phyloP scores from a whole-genome alignment of 75 land plant species.

The Azolla pinnata region DNA sequence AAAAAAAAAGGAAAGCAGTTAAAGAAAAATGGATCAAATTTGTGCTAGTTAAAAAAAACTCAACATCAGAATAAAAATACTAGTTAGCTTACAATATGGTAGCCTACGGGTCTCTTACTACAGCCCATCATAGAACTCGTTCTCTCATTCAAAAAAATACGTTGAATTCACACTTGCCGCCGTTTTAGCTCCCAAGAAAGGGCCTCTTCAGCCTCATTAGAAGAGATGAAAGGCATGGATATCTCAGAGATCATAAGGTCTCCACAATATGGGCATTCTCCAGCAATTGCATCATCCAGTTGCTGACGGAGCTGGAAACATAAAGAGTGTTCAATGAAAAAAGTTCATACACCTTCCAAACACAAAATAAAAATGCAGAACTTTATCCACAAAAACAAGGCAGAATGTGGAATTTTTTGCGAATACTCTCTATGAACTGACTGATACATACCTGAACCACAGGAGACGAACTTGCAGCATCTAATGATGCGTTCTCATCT shows the following conservation, averaged over 20 bases:
- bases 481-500: constrained; percentile 35
- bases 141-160: background rate
- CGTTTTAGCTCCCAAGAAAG: constrained; percentile 69
- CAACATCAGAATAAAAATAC: background rate
- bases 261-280: constrained; percentile 97
- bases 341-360: background rate
- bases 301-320: constrained; percentile 61
- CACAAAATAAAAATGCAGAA: background rate
- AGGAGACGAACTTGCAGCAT: constrained; percentile 28
- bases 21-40: background rate
- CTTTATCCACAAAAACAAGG: too few species aligned
- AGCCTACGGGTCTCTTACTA: background rate
- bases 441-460: constrained; percentile 85
- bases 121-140: background rate
- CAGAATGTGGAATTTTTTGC: too few species aligned
- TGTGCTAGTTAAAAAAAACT: background rate
- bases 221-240: constrained; percentile 61
- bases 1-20: background rate
- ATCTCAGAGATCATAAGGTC: constrained; percentile 90
- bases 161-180: background rate
- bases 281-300: constrained; percentile 84
- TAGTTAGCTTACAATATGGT: background rate
- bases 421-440: too few species aligned
- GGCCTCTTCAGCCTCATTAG: constrained; percentile 39
- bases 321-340: background rate